A percentile compares a stretch with the other conserved stretches of the same genome.
These are phyloP conservation scores for Penicillium macrosclerotiorum DNA, from an alignment of 495 filamentous ascomycete genomes.

Conservation along the genomic window DNA sequence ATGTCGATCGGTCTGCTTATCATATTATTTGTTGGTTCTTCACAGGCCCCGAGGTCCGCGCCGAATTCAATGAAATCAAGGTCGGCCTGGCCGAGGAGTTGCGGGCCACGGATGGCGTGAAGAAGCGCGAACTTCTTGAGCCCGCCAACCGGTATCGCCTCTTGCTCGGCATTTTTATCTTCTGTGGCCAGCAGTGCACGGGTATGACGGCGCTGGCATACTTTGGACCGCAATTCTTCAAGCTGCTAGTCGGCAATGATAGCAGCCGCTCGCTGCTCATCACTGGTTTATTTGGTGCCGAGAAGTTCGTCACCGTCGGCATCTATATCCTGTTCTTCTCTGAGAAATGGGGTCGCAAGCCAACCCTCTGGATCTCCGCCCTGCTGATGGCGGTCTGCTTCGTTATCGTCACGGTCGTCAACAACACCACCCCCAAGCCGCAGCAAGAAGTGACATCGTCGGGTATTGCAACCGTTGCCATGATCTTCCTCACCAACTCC, in stretches of 20 bases:
- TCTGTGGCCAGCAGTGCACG: slow-evolving; percentile 38
- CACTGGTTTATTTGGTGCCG: slow-evolving; percentile 50
- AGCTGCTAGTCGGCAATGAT: slow-evolving; percentile 40
- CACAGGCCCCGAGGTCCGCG: slow-evolving; percentile 30
- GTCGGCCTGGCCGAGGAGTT: slow-evolving; percentile 42
- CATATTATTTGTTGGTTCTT: no score
- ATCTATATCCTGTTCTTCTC: slow-evolving; percentile 51
- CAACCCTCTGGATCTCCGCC: slow-evolving; percentile 51
- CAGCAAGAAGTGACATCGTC: slow-evolving; percentile 30
- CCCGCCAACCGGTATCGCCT: slow-evolving; percentile 45
- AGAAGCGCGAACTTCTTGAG: slow-evolving; percentile 42
- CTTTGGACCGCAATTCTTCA: slow-evolving; percentile 51
- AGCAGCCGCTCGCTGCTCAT: slow-evolving; percentile 40
- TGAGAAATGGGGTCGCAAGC: slow-evolving; percentile 54
- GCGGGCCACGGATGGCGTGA: slow-evolving; percentile 41
- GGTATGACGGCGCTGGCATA: slow-evolving; percentile 45
- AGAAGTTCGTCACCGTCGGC: slow-evolving; percentile 46
- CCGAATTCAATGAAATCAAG: slow-evolving; percentile 46
- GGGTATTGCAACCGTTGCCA: slow-evolving; percentile 45
- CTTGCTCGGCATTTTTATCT: slow-evolving; percentile 37
- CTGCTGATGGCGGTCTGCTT: slow-evolving; percentile 45
- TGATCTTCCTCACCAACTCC: slow-evolving; percentile 48
- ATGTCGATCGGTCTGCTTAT: no score
- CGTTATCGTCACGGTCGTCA: slow-evolving; percentile 47
- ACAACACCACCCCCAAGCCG: slow-evolving; percentile 32